Conservation (phyloP, 352 stramenopile species). For the Phytophthora meadii region DNA sequence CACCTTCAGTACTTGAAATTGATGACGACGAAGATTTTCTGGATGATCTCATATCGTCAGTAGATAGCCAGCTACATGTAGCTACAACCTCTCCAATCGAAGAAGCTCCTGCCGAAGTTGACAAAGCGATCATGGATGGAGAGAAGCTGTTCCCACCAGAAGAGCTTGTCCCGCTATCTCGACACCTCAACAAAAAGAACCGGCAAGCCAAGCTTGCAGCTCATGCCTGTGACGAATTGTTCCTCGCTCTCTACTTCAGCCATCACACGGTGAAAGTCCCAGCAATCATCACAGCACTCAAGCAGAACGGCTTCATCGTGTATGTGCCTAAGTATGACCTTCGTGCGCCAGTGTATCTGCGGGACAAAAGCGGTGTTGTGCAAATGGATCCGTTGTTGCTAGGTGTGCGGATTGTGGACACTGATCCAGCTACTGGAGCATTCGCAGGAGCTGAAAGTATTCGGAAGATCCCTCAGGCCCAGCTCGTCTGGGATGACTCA, state of each 20-base stretch:
- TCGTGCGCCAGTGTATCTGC: constrained; percentile 91
- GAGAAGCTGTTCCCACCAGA: constrained; percentile 54
- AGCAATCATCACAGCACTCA: constrained; percentile 91
- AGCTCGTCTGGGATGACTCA: constrained; percentile 33
- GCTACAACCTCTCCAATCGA: not conserved
- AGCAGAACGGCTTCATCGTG: constrained; percentile 93
- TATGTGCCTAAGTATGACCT: constrained; percentile 94
- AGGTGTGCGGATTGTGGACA: constrained; percentile 73
- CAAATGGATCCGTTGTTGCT: constrained; percentile 85
- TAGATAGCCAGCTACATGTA: constrained; percentile 67
- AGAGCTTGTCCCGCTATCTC: constrained; percentile 81
- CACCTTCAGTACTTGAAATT: constrained; percentile 65
- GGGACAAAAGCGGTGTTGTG: constrained; percentile 84
- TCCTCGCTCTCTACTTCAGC: constrained; percentile 94
- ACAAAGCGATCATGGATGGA: constrained; percentile 21
- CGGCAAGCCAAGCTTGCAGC: constrained; percentile 90
- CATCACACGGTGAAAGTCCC: constrained; percentile 82
- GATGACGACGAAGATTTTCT: constrained; percentile 65
- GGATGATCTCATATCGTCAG: constrained; percentile 67
- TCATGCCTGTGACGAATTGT: constrained; percentile 90
- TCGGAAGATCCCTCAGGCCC: constrained; percentile 66
- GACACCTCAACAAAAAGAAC: constrained; percentile 93
- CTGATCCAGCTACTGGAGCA: constrained; percentile 55
- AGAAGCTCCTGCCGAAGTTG: not conserved
- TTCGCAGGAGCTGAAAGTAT: constrained; percentile 73